Evolutionary conservation across 768 basidiomycete genomes (phyloP).

Genomic region (Lactarius hengduanensis): DNA sequence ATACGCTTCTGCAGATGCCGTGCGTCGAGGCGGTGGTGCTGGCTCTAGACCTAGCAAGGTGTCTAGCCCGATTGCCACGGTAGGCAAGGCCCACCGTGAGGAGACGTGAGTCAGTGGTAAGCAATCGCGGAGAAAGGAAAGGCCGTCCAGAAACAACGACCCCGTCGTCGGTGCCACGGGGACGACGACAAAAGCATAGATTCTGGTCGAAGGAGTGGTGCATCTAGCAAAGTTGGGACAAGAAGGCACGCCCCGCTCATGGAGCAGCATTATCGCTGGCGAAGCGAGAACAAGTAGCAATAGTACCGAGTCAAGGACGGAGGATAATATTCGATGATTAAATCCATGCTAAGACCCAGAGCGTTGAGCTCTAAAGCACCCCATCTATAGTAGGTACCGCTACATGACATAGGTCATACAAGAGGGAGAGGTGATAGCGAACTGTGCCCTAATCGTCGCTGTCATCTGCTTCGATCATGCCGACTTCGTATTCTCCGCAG

Average conservation of each 20-base stretch:
- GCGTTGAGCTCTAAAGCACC: background rate
- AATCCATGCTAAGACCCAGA: constrained; percentile 17
- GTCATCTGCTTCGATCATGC: constrained; percentile 53
- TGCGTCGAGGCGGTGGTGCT: constrained; percentile 68
- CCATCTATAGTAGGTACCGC: constrained; percentile 6
- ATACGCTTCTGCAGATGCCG: constrained; percentile 86
- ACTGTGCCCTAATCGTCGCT: constrained; percentile 11
- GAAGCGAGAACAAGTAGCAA: constrained; percentile 72
- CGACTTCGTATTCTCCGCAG: constrained; percentile 89
- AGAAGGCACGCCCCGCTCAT: constrained; percentile 53
- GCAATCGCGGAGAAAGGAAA: background rate
- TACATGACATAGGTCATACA: constrained; percentile 11
- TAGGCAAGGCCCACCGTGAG: background rate
- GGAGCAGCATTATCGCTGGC: constrained; percentile 80
- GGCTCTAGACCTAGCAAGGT: constrained; percentile 9
- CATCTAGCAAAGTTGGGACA: constrained; percentile 2
- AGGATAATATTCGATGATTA: constrained; percentile 64
- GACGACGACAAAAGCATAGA: constrained; percentile 4
- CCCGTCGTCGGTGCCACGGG: background rate
- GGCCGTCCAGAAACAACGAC: background rate
- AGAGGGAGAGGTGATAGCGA: background rate
- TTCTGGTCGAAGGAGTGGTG: background rate
- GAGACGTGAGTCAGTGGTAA: background rate
- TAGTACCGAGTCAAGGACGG: constrained; percentile 65
- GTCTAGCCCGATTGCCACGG: background rate